Conservation (phyloP, 2,329 filamentous ascomycete species). For the Ramularia endophylla region DNA sequence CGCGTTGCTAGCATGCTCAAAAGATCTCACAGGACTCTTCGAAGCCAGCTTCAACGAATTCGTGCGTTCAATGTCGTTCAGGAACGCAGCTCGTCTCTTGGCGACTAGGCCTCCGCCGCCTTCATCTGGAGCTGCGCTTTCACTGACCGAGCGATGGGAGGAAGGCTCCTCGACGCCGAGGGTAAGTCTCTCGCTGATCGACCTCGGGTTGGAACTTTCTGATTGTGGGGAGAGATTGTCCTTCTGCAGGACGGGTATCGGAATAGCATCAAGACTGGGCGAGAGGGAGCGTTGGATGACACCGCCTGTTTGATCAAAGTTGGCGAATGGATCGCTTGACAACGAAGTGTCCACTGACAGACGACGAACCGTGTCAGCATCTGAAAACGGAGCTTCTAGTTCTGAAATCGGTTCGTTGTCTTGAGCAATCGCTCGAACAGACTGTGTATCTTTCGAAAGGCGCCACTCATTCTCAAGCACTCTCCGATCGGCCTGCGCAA, state of each 20-base stretch:
- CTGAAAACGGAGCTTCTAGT: slow-evolving; percentile 1
- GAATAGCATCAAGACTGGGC: neutral
- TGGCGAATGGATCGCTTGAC: too few relatives aligned
- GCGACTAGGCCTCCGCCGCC: slow-evolving; percentile 12
- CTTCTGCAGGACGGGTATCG: too few relatives aligned
- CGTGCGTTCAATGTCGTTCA: slow-evolving; percentile 24
- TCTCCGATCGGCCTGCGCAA: slow-evolving; percentile 66
- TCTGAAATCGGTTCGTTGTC: neutral
- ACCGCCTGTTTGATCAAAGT: neutral
- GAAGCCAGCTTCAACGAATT: slow-evolving; percentile 26
- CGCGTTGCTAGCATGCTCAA: slow-evolving; percentile 35
- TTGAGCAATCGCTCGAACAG: neutral
- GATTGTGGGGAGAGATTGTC: neutral
- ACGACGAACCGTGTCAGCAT: slow-evolving; percentile 2
- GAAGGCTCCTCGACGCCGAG: neutral
- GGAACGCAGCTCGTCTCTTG: slow-evolving; percentile 27
- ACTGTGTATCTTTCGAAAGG: neutral
- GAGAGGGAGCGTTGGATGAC: too few relatives aligned
- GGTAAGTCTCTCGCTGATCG: slow-evolving; percentile 1
- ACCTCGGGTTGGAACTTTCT: slow-evolving; percentile 1
- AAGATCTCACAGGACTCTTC: slow-evolving; percentile 32
- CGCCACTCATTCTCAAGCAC: slow-evolving; percentile 59
- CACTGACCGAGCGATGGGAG: neutral
- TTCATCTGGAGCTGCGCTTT: slow-evolving; percentile 4
- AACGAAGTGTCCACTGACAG: neutral